Base-by-base conservation (phyloP, 208 protist genomes). In the Leishmania gerbilli region DNA sequence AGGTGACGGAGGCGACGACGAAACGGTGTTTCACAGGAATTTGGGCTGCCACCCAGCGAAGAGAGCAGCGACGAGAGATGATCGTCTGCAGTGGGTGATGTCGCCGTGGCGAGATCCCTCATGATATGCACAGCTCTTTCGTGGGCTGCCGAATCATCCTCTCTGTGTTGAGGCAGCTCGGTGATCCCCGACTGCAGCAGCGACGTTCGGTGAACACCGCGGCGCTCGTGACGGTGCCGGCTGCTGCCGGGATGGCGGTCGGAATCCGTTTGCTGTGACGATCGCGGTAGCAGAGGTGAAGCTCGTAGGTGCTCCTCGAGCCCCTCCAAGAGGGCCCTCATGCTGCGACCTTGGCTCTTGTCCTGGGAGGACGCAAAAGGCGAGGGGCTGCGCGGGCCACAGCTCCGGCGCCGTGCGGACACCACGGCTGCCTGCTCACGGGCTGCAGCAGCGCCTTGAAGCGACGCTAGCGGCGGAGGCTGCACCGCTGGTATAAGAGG, bases 231-330 rank as follows among this genome's bases (percentile, higher is more conserved):
- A 31, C 3, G 24, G 77, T 76, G 31, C 21, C 13, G 15, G n/a
- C 24, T 42, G 47, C 72, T 62, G 42, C 72, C 24, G 21, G 51
- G 19, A 13, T 64, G 53, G 19, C 47, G 45, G 24, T 17, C 31
- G 51, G 27, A 47, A 60, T 40, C 4, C 55, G 31, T 11, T 19
- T n/a, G 42, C 5, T 64, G 47, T 64, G 24, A 1, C 8, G 64
- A 34, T 24, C 8, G 62, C 45, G 8, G 15, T n/a, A 45, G 40
- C 27, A 65, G 47, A 21, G 75, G 76, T 45, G 68, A 37, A 7
- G 45, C 56, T 3, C 53, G 69, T 45, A 49, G 79, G 34, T 51
- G 69, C 2, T 27, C 64, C 68, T 80, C 80, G 11, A 84, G 64
- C 13, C 17, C 51, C 0, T 60, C 42, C 24, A 79, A 71, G 37